Evolutionary conservation across 345 rosid species (phyloP).

Genomic region (Atalantia buxifolia): DNA sequence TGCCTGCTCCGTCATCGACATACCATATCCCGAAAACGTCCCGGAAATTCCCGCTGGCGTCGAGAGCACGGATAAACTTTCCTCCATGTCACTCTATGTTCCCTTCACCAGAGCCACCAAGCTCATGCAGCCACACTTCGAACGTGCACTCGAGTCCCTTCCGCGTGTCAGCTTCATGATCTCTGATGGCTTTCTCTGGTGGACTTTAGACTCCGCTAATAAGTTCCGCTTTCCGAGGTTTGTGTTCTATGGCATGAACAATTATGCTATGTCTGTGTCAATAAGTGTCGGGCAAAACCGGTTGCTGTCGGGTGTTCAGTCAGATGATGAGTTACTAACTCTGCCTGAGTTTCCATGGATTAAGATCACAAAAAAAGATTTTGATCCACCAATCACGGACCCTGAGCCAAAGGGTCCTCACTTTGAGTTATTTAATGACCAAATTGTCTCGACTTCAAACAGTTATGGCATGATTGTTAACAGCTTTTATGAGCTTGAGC

Average conservation of each 20-base stretch:
- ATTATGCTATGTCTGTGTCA: constrained; percentile 18
- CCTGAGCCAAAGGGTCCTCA: constrained; percentile 14
- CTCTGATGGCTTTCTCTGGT: constrained; percentile 76
- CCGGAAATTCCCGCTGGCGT: constrained; percentile 45
- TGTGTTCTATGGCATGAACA: constrained; percentile 49
- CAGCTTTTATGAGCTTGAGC: constrained; percentile 69
- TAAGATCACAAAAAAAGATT: constrained; percentile 41
- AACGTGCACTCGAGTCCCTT: constrained; percentile 33
- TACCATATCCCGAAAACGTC: constrained; percentile 50
- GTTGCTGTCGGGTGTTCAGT: constrained; percentile 12
- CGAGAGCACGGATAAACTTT: constrained; percentile 73
- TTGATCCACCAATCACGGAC: neutral
- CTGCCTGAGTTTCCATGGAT: constrained; percentile 70
- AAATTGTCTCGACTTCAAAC: neutral
- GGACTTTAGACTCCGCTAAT: constrained; percentile 65
- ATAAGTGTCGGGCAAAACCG: neutral
- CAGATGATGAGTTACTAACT: constrained; percentile 42
- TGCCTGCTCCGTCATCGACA: constrained; percentile 26
- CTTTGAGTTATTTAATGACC: constrained; percentile 17
- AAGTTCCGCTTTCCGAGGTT: constrained; percentile 60
- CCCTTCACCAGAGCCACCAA: constrained; percentile 54
- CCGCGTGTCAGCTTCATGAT: constrained; percentile 52
- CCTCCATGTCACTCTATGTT: constrained; percentile 50
- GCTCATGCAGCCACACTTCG: constrained; percentile 54
- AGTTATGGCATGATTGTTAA: constrained; percentile 51